Percentiles rank a stretch among this genome's conserved stretches.
Evolutionary conservation across 2,329 filamentous ascomycete genomes (phyloP).

Genomic region (Pseudohalonectria lignicola): DNA sequence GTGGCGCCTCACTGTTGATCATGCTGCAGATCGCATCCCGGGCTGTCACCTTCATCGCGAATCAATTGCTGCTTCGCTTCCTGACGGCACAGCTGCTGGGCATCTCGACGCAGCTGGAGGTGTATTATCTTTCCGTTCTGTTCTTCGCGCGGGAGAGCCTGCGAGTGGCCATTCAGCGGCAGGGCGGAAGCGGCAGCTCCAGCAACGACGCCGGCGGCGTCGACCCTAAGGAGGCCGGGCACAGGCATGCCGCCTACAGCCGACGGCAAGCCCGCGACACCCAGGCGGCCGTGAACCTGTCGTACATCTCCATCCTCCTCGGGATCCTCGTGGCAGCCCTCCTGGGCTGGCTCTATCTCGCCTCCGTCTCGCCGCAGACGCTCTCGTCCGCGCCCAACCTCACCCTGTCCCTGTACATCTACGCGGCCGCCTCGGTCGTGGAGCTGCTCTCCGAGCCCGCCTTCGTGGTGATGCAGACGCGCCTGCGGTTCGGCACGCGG

Average conservation of each 20-base stretch:
- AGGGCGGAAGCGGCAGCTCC: constrained; percentile 23
- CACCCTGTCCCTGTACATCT: constrained; percentile 37
- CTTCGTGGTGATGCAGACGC: constrained; percentile 79
- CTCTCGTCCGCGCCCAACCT: constrained; percentile 54
- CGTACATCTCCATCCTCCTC: constrained; percentile 64
- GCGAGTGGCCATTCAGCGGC: constrained; percentile 81
- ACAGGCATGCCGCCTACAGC: not conserved
- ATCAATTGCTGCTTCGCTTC: constrained; percentile 81
- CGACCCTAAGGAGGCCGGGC: constrained; percentile 8
- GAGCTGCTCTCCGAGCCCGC: constrained; percentile 81
- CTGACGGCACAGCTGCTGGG: constrained; percentile 78
- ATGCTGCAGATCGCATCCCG: constrained; percentile 80
- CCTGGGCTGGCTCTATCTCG: constrained; percentile 59
- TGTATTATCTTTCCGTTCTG: constrained; percentile 85
- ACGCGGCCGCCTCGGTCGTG: constrained; percentile 46
- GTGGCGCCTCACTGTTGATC: constrained; percentile 77
- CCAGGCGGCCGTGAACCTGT: constrained; percentile 80
- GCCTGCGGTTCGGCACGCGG: constrained; percentile 67
- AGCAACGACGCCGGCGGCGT: constrained; percentile 12
- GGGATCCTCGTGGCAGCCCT: constrained; percentile 53
- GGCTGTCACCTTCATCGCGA: constrained; percentile 79
- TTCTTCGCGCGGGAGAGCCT: constrained; percentile 91
- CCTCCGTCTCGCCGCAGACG: constrained; percentile 32
- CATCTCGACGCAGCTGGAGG: constrained; percentile 78
- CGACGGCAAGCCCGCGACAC: constrained; percentile 14